Evolutionary conservation across 2,329 filamentous ascomycete species (phyloP).

Genomic region (Aspergillus glaucus): DNA sequence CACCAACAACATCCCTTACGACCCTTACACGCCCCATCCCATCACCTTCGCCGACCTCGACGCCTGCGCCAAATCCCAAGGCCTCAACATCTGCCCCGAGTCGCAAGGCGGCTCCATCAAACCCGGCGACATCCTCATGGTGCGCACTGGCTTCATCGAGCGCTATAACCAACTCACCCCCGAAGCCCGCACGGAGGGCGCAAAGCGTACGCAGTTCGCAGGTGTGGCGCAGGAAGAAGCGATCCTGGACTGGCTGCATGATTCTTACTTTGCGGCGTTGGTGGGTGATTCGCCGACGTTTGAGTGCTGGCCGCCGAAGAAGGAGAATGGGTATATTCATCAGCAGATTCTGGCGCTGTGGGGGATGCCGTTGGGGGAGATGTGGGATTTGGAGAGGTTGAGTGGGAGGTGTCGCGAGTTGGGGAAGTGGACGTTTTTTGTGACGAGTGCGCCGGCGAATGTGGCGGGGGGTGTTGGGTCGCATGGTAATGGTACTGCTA

Average conservation of each 20-base stretch:
- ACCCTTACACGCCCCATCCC: slow-evolving; percentile 48
- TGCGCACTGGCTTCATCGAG: slow-evolving; percentile 59
- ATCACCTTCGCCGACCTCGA: slow-evolving; percentile 53
- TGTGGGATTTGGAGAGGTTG: slow-evolving; percentile 39
- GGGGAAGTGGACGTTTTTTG: slow-evolving; percentile 36
- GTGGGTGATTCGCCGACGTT: slow-evolving; percentile 59
- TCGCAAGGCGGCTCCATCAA: slow-evolving; percentile 50
- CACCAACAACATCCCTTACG: slow-evolving; percentile 45
- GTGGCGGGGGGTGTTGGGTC: slow-evolving; percentile 31
- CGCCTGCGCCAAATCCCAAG: slow-evolving; percentile 53
- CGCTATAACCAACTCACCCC: slow-evolving; percentile 46
- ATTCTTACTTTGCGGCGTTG: slow-evolving; percentile 61
- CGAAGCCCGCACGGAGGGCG: slow-evolving; percentile 27
- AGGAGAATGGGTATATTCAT: slow-evolving; percentile 29
- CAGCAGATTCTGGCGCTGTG: slow-evolving; percentile 39
- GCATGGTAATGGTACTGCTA: slow-evolving; percentile 29
- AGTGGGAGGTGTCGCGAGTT: slow-evolving; percentile 29
- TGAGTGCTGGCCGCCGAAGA: slow-evolving; percentile 54
- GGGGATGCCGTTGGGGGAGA: slow-evolving; percentile 42
- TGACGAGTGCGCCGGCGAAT: slow-evolving; percentile 39
- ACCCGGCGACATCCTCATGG: slow-evolving; percentile 59
- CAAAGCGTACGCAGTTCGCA: slow-evolving; percentile 37
- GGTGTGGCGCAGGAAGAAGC: slow-evolving; percentile 50
- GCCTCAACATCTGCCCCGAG: slow-evolving; percentile 54
- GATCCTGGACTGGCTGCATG: slow-evolving; percentile 61